Evolutionary conservation across 1,139 yeast species (phyloP).

Genomic region (Magnusiomyces fungicola): DNA sequence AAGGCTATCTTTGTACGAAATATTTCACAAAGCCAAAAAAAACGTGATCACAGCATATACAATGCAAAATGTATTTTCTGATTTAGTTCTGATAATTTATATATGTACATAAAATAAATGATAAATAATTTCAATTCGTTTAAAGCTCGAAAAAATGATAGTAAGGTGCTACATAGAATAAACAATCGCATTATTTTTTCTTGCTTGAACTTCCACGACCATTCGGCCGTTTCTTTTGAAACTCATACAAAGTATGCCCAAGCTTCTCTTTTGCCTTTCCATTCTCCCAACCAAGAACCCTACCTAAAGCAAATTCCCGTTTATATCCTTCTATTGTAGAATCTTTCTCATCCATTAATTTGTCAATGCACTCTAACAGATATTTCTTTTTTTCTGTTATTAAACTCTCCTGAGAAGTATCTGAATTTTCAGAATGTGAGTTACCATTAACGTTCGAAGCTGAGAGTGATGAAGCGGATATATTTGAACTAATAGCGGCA

Average conservation of each 20-base stretch:
- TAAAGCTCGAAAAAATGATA: too few relatives aligned
- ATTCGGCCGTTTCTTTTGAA: slow-evolving; percentile 3
- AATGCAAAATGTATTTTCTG: too few relatives aligned
- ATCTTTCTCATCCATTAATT: slow-evolving; percentile 14
- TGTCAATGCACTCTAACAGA: slow-evolving; percentile 7
- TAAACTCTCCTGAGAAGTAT: neutral
- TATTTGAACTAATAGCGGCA: neutral
- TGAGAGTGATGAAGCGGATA: neutral
- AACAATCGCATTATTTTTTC: neutral
- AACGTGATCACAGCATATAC: too few relatives aligned
- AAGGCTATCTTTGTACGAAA: too few relatives aligned
- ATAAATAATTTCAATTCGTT: too few relatives aligned
- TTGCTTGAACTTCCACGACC: neutral
- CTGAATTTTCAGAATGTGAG: neutral
- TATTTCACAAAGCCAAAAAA: too few relatives aligned
- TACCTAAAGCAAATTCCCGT: slow-evolving; percentile 10
- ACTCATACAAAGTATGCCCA: slow-evolving; percentile 11
- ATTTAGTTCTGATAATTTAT: too few relatives aligned
- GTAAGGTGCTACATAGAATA: too few relatives aligned
- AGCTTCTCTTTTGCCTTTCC: slow-evolving; percentile 12
- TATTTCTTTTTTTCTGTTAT: neutral
- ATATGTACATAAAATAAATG: too few relatives aligned
- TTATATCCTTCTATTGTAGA: slow-evolving; percentile 11
- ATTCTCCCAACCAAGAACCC: slow-evolving; percentile 16
- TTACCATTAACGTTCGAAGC: neutral